Conservation (phyloP, 495 filamentous ascomycete genomes). For the Amphirosellinia nigrospora region DNA sequence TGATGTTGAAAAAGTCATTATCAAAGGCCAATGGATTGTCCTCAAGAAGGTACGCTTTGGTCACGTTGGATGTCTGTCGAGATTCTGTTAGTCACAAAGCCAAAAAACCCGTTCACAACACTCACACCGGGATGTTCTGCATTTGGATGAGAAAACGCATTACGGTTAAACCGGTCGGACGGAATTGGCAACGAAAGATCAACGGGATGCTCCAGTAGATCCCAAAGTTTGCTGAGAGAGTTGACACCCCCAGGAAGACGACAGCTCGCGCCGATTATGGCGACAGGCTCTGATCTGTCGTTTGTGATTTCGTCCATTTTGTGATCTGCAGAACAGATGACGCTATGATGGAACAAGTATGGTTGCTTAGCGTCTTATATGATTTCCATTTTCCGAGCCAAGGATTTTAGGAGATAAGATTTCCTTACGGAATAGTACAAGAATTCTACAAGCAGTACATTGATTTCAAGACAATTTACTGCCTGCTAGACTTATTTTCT, state of each 20-base stretch:
- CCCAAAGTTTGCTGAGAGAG: slow-evolving; percentile 51
- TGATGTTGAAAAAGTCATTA: slow-evolving; percentile 61
- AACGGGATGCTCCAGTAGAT: background rate
- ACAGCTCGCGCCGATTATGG: slow-evolving; percentile 57
- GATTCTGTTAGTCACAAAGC: background rate
- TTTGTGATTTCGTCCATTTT: too few species aligned
- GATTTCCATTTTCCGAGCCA: too few species aligned
- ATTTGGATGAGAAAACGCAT: slow-evolving; percentile 65
- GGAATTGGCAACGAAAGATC: slow-evolving; percentile 45
- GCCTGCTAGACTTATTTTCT: too few species aligned
- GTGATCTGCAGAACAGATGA: too few species aligned
- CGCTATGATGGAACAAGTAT: too few species aligned
- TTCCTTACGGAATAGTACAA: too few species aligned
- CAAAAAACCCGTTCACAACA: background rate
- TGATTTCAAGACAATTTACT: too few species aligned
- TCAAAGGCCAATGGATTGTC: slow-evolving; percentile 61
- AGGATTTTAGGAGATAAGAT: too few species aligned
- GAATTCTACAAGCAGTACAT: too few species aligned
- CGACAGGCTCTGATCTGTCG: slow-evolving; percentile 39
- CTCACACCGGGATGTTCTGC: slow-evolving; percentile 20
- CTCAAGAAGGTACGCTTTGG: slow-evolving; percentile 50
- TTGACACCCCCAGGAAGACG: slow-evolving; percentile 53
- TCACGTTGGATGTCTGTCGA: slow-evolving; percentile 39
- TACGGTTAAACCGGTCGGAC: slow-evolving; percentile 59
- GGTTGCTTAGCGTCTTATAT: too few species aligned